Base-by-base conservation (phyloP, 208 protist genomes). In the Crithidia bombi region DNA sequence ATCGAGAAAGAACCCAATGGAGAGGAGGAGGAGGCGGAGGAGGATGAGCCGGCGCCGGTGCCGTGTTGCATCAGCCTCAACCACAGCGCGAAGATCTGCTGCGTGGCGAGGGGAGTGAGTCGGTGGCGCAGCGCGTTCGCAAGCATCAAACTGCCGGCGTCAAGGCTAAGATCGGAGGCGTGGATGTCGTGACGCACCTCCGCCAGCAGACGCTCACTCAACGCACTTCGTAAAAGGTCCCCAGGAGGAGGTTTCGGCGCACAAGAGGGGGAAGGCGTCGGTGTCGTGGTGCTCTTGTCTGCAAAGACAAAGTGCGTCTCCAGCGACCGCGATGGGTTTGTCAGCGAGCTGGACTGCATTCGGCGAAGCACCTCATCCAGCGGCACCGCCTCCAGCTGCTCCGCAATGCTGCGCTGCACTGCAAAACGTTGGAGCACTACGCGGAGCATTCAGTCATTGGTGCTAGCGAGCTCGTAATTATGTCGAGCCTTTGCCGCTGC, bases 291-390 rank as follows among this genome's bases (percentile, higher is more conserved):
- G 25, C 14, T 5, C 14, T 39, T 46, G 23, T 49, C 58, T 12
- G 55, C 52, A 1, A 78, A 14, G 3, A 55, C 54, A 71, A 94
- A 94, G 73, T 94, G 89, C 0, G 84, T 81, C 54, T 86, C 83
- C 7, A 94, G 81, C 9, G 79, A 85, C 33, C 89, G 85, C 7
- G 86, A 67, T 0, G 75, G 77, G 43, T 94, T 91, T 23, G 71
- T 75, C 33, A 83, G 68, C 0, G 89, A 91, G 68, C 81, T 88
- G 4, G 89, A 94, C 67, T 94, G 89, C 74, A 94, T 78, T 23
- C 89, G 85, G 3, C 89, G 85, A 11, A 94, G 78, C n/a, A 94
- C 51, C 12, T 85, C 78, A 47, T 91, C 85, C 38, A 94, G 75
- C 17, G 89, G 68, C 30, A 93, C 73, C 25, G 50, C 30, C 49